Percentiles rank a stretch among this genome's conserved stretches.
Conservation (phyloP, 2,329 filamentous ascomycete species). For the Colletotrichum neosansevieriae region DNA sequence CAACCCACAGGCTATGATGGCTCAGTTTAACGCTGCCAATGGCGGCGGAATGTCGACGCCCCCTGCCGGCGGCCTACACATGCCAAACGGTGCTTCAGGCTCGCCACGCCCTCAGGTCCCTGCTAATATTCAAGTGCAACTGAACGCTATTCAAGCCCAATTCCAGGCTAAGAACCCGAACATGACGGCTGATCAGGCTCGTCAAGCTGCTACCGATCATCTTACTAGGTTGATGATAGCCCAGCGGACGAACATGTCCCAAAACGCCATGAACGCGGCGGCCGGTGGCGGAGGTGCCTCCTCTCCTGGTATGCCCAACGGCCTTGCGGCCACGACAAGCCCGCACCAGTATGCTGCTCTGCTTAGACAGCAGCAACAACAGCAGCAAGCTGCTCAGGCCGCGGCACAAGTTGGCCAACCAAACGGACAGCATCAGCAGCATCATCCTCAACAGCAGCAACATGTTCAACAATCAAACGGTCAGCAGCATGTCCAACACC, state of each 20-base stretch:
- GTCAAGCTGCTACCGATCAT: slow-evolving; percentile 64
- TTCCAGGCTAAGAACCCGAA: slow-evolving; percentile 65
- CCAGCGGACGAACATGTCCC: slow-evolving; percentile 56
- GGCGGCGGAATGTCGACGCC: slow-evolving; percentile 58
- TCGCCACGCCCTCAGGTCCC: slow-evolving; percentile 63
- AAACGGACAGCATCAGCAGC: slow-evolving; percentile 37
- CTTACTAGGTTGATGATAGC: slow-evolving; percentile 61
- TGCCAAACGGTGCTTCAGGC: slow-evolving; percentile 58
- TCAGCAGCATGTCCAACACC: slow-evolving; percentile 36
- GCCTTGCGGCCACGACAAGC: slow-evolving; percentile 61
- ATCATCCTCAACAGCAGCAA: slow-evolving; percentile 32
- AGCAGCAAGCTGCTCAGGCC: slow-evolving; percentile 51
- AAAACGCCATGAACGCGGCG: slow-evolving; percentile 68
- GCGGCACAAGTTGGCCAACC: slow-evolving; percentile 43
- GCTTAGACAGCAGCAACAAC: slow-evolving; percentile 68
- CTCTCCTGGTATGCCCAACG: slow-evolving; percentile 59
- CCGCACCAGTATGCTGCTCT: slow-evolving; percentile 72
- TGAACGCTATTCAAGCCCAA: slow-evolving; percentile 64
- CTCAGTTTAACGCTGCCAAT: slow-evolving; percentile 60
- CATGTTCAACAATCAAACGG: slow-evolving; percentile 24
- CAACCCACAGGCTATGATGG: slow-evolving; percentile 66
- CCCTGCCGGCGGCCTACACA: slow-evolving; percentile 58
- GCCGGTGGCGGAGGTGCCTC: slow-evolving; percentile 56
- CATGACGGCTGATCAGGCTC: slow-evolving; percentile 61
- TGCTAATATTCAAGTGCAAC: slow-evolving; percentile 60